These are phyloP conservation scores for Trypanosoma cruzi DNA, from an alignment of 208 protist genomes.

Conservation along the genomic window DNA sequence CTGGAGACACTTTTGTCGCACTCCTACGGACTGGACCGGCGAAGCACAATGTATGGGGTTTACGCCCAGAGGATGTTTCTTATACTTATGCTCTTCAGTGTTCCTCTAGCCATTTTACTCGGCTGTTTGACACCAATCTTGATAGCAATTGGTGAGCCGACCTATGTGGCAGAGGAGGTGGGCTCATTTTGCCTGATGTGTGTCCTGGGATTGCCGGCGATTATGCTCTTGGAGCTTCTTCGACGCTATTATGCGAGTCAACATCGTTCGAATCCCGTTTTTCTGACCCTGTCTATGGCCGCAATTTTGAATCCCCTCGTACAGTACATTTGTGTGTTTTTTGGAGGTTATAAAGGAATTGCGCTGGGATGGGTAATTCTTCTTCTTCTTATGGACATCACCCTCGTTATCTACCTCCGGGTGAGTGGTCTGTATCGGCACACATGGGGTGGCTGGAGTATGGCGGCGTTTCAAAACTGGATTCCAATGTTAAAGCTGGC, in stretches of 20 bases:
- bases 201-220: conserved; percentile 65
- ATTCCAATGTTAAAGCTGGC: conserved; percentile 55
- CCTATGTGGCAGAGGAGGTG: conserved; percentile 52
- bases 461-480: conserved; percentile 52
- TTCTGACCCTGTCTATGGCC: conserved; percentile 55
- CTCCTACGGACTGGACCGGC: conserved; percentile 46
- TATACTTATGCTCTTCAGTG: conserved; percentile 59
- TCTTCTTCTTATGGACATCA: conserved; percentile 49
- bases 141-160: conserved; percentile 38
- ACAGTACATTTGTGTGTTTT: conserved; percentile 60
- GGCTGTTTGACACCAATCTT: conserved; percentile 58
- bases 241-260: conserved; percentile 87
- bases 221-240: conserved; percentile 67
- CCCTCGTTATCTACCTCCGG: conserved; percentile 53
- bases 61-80: conserved; percentile 85
- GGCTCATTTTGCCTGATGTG: conserved; percentile 62
- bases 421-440: conserved; percentile 54
- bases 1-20: conserved; percentile 85
- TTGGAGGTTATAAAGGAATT: conserved; percentile 75
- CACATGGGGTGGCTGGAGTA: conserved; percentile 83
- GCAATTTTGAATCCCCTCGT: conserved; percentile 69
- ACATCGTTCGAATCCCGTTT: conserved; percentile 74
- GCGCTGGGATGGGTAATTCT: conserved; percentile 79
- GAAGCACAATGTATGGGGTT: conserved; percentile 76
- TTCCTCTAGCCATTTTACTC: conserved; percentile 74